Base-by-base conservation (phyloP, 495 filamentous ascomycete genomes). In the Xylaria flabelliformis region DNA sequence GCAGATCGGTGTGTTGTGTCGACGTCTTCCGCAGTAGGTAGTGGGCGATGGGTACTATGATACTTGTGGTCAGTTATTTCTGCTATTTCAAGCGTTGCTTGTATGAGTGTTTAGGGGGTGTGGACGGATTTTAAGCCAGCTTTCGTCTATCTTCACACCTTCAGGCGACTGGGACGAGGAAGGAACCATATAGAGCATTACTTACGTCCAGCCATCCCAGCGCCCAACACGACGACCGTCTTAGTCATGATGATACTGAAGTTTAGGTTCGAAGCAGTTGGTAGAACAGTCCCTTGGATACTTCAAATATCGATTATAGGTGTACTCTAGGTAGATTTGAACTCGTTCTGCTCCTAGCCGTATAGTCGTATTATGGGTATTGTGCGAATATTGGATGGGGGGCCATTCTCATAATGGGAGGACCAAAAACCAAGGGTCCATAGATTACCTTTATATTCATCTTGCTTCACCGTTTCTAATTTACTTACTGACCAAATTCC, bases 161-260 rank as follows among this genome's bases (percentile, higher is more conserved):
- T 53, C 2, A 53, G 13, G 50, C 21, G 50, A 10, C 50, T 12
- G 9, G 50, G 15, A 53, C 29, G 10, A 13, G 51, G 13, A 29
- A 4, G 7, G 0, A 10, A 56, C 51, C 3, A 26, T 3, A 4
- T 6, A 1, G 51, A 9, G 24, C 1, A 29, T 61, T 39, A 61
- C 58, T 61, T 61, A 61, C 58, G 70, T 63, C 91, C 91, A n/a
- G 86, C 85, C 75, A 79, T 84, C 66, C 86, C 88, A 69, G 85
- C 91, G 48, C 92, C 92, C 13, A 93, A 84, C 53, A 94, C 82
- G n/a, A 92, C 82, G 64, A 94, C 75, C 36, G 82, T 86, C 70
- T 80, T 82, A n/a, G 76, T 70, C 83, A 83, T 84, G 65, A 67
- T 67, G n/a, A n/a, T n/a, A 12, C 6, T 36, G 51, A 36, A 13